phyloP scores from a whole-genome alignment of 192 early-diverging fungal species.

The Thamnidium elegans region DNA sequence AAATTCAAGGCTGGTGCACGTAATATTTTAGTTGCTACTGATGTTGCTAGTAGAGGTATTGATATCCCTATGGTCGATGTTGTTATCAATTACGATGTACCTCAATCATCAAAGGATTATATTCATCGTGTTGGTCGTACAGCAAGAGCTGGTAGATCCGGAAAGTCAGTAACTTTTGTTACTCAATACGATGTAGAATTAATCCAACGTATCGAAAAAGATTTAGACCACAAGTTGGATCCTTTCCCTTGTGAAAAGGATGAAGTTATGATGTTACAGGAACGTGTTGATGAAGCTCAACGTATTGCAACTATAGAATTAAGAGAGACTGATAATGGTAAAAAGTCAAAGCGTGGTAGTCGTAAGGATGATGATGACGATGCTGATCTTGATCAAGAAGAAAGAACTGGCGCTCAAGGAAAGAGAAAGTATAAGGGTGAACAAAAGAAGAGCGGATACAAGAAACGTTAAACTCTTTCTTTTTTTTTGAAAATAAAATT shows the following conservation, averaged over 20 bases:
- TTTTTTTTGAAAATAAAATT: too few species aligned
- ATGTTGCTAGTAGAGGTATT: conserved; percentile 87
- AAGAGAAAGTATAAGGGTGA: conserved; percentile 15
- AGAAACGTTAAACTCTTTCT: too few species aligned
- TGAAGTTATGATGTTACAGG: conserved; percentile 86
- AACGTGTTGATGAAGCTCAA: conserved; percentile 89
- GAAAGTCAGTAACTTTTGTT: conserved; percentile 78
- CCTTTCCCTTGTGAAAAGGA: conserved; percentile 82
- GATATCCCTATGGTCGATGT: conserved; percentile 96
- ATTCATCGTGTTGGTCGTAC: conserved; percentile 87
- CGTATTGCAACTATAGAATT: conserved; percentile 83
- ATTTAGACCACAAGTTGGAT: conserved; percentile 83
- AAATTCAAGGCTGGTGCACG: conserved; percentile 92
- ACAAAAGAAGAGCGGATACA: too few species aligned
- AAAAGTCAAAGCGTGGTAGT: conserved; percentile 40
- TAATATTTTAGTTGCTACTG: conserved; percentile 91
- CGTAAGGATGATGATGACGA: conserved; percentile 46
- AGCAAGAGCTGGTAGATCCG: conserved; percentile 78
- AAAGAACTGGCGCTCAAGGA: conserved; percentile 9
- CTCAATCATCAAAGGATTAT: conserved; percentile 84
- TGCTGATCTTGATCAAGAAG: conserved; percentile 24
- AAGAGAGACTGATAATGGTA: conserved; percentile 66
- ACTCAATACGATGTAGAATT: conserved; percentile 94
- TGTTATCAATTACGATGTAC: conserved; percentile 97
- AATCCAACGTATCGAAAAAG: conserved; percentile 91